Evolutionary conservation across 2,329 filamentous ascomycete genomes (phyloP).

Genomic region (Fusarium sp.): DNA sequence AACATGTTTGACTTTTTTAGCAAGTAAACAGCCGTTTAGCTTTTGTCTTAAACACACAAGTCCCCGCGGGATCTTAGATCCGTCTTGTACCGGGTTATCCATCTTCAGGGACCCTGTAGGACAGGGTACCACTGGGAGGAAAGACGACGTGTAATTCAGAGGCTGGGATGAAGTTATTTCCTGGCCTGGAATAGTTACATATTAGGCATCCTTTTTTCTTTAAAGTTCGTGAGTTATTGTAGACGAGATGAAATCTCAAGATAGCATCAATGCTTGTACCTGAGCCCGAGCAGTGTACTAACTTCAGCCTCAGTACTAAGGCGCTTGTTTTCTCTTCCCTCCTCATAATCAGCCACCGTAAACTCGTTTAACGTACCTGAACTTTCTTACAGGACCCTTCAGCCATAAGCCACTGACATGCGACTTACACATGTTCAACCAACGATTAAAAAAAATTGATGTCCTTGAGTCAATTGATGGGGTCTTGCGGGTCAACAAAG

Average conservation of each 20-base stretch:
- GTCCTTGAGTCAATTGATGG: neutral
- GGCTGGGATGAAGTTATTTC: conserved; percentile 4
- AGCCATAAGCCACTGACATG: conserved; percentile 4
- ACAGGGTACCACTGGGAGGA: conserved; percentile 3
- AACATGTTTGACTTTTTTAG: conserved; percentile 30
- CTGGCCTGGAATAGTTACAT: neutral
- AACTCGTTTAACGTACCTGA: conserved; percentile 19
- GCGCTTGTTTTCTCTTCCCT: conserved; percentile 7
- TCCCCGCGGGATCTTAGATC: conserved; percentile 26
- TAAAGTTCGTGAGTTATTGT: conserved; percentile 2
- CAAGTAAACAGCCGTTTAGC: conserved; percentile 10
- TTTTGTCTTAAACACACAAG: conserved; percentile 9
- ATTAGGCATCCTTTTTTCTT: neutral
- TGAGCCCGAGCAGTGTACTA: neutral
- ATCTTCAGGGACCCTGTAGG: conserved; percentile 8
- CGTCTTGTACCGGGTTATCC: conserved; percentile 5
- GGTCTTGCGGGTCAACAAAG: conserved; percentile 23
- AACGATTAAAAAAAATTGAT: neutral
- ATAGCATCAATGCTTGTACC: conserved; percentile 18
- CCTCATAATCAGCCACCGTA: conserved; percentile 11
- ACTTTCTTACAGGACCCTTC: conserved; percentile 11
- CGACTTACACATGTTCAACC: neutral
- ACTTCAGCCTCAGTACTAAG: conserved; percentile 1
- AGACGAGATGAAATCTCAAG: conserved; percentile 38
- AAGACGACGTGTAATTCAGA: conserved; percentile 10